Evolutionary conservation across 2,329 filamentous ascomycete genomes (phyloP).

Genomic region (Epichloe gansuensis): DNA sequence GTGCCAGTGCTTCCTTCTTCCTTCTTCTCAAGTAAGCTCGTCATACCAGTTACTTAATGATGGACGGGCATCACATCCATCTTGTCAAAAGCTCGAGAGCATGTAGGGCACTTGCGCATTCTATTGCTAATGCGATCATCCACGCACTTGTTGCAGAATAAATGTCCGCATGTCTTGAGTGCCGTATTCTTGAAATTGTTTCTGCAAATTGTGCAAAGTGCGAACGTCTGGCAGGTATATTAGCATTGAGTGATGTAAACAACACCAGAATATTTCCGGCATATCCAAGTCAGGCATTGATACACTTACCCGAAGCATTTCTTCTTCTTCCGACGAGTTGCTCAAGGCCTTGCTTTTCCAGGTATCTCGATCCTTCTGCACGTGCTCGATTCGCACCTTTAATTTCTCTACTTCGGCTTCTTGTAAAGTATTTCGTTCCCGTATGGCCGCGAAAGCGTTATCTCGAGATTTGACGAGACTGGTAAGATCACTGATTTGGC

Average conservation of each 20-base stretch:
- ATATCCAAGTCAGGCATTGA: too few species aligned
- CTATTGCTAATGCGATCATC: conserved; percentile 81
- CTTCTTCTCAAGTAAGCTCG: not conserved
- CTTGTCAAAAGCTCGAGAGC: conserved; percentile 81
- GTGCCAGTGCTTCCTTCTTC: not conserved
- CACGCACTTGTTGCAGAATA: conserved; percentile 85
- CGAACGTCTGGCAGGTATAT: conserved; percentile 20
- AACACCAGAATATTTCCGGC: not conserved
- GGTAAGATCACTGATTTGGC: conserved; percentile 67
- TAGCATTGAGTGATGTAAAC: conserved; percentile 11
- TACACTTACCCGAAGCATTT: conserved; percentile 68
- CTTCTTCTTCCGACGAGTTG: conserved; percentile 71
- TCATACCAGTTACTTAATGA: conserved; percentile 18
- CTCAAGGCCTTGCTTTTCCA: conserved; percentile 76
- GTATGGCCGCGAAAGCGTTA: conserved; percentile 35
- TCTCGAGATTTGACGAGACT: conserved; percentile 68
- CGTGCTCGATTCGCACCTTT: conserved; percentile 63
- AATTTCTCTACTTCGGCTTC: conserved; percentile 72
- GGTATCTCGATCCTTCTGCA: conserved; percentile 70
- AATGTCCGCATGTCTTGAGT: conserved; percentile 86
- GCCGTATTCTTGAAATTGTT: conserved; percentile 89
- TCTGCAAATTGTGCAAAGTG: conserved; percentile 81
- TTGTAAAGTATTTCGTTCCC: conserved; percentile 46
- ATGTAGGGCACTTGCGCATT: conserved; percentile 90
- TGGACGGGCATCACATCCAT: conserved; percentile 76